Conservation (phyloP, 75 land plant genomes). For the Larix kaempferi region DNA sequence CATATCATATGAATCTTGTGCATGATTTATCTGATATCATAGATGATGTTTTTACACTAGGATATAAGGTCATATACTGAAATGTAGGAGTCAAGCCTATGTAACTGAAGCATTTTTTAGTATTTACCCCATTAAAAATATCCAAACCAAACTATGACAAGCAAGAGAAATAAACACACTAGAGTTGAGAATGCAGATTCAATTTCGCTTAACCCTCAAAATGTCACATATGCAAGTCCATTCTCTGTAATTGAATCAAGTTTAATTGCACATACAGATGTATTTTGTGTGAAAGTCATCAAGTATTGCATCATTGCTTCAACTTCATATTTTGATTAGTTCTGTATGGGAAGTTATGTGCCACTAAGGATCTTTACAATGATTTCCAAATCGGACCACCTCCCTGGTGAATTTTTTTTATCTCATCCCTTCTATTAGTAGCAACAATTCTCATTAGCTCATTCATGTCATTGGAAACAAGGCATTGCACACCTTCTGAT, state of each 20-base stretch:
- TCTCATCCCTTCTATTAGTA: conserved; percentile 88
- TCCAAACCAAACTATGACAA: background rate
- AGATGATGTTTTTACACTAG: background rate
- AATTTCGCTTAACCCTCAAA: background rate
- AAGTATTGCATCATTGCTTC: conserved; percentile 65
- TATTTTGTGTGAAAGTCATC: conserved; percentile 71
- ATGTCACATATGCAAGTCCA: background rate
- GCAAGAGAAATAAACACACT: background rate
- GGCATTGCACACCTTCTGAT: conserved; percentile 72
- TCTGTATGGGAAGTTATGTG: conserved; percentile 64
- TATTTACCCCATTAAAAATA: background rate
- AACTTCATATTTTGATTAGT: conserved; percentile 61
- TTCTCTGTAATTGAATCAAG: background rate
- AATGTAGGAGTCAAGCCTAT: background rate
- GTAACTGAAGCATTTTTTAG: background rate
- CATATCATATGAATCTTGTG: too few relatives aligned
- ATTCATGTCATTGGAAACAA: conserved; percentile 62
- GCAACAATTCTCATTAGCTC: conserved; percentile 75
- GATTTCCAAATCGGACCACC: conserved; percentile 97
- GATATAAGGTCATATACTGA: background rate
- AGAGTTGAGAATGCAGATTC: background rate
- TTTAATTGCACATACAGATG: conserved; percentile 61
- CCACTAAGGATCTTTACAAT: conserved; percentile 93
- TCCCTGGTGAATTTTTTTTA: conserved; percentile 81
- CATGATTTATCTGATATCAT: too few relatives aligned